Conservation (phyloP, 2,329 filamentous ascomycete genomes). For the Diplocarpon rosae region DNA sequence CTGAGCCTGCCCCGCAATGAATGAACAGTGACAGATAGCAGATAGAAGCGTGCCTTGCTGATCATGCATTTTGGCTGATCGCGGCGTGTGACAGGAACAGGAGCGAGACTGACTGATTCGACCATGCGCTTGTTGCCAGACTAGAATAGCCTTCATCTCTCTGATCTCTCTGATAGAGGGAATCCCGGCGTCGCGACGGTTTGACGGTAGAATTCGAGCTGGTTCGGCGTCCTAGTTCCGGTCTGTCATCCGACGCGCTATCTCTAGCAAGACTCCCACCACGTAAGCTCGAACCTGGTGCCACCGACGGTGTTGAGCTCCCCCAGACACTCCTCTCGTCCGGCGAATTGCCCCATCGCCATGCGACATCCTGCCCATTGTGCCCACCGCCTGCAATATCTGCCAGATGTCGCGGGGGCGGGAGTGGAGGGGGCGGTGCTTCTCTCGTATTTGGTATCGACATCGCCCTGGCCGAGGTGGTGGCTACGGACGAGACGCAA, state of each 20-base stretch:
- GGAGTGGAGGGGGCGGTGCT: conserved; percentile 48
- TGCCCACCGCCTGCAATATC: conserved; percentile 39
- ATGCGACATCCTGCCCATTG: conserved; percentile 49
- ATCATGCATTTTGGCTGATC: too few relatives aligned
- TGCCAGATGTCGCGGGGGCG: conserved; percentile 48
- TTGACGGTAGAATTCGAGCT: conserved; percentile 33
- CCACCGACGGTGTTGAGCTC: conserved; percentile 31
- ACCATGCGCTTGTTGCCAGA: conserved; percentile 25
- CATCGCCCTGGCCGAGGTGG: conserved; percentile 43
- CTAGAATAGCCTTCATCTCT: conserved; percentile 29
- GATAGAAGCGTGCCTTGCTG: too few relatives aligned
- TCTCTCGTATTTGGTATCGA: conserved; percentile 48
- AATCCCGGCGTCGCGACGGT: conserved; percentile 29
- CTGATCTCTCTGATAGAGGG: conserved; percentile 17
- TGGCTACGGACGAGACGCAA: conserved; percentile 29
- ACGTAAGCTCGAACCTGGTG: conserved; percentile 38
- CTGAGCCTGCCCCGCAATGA: too few relatives aligned
- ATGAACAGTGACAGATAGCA: too few relatives aligned
- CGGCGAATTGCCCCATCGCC: conserved; percentile 47
- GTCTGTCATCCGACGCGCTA: conserved; percentile 19
- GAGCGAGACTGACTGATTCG: conserved; percentile 25
- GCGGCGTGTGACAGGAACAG: too few relatives aligned
- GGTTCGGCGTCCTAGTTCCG: conserved; percentile 26
- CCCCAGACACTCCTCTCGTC: conserved; percentile 36
- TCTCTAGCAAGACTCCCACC: conserved; percentile 31